A percentile compares a stretch with the other conserved stretches of the same genome.
phyloP scores from a whole-genome alignment of 495 filamentous ascomycete genomes.

The Ascobolus immersus region DNA sequence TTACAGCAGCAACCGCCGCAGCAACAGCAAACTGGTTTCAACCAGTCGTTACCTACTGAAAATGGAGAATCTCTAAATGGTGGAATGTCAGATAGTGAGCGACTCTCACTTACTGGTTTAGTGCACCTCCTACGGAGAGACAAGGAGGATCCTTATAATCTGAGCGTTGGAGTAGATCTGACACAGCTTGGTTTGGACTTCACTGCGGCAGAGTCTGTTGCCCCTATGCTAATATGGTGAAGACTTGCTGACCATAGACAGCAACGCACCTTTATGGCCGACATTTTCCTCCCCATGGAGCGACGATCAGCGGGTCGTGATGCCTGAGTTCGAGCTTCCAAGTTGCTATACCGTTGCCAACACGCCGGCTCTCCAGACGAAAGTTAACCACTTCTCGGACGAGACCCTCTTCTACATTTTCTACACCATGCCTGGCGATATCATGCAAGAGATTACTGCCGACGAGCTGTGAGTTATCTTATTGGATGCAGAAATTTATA shows the following conservation, averaged over 20 bases:
- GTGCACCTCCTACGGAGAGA: conserved; percentile 37
- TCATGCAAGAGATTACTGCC: conserved; percentile 45
- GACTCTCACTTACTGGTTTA: conserved; percentile 37
- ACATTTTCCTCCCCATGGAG: conserved; percentile 31
- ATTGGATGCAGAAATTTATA: neutral
- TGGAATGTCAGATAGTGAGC: conserved; percentile 41
- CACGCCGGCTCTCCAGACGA: conserved; percentile 35
- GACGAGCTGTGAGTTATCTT: conserved; percentile 28
- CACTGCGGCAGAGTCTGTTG: conserved; percentile 38
- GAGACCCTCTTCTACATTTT: conserved; percentile 59
- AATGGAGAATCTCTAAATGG: conserved; percentile 11
- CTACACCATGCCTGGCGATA: conserved; percentile 47
- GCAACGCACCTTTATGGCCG: conserved; percentile 12
- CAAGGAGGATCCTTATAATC: conserved; percentile 32
- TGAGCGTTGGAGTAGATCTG: conserved; percentile 44
- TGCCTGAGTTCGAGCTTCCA: conserved; percentile 45
- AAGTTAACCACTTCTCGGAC: conserved; percentile 39
- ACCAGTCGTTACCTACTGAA: neutral
- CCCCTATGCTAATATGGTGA: neutral
- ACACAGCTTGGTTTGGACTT: conserved; percentile 44
- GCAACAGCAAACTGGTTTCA: neutral
- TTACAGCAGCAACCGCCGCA: conserved; percentile 1
- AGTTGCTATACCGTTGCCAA: conserved; percentile 46
- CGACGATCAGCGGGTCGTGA: conserved; percentile 33
- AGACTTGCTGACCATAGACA: neutral